phyloP scores from a whole-genome alignment of 1,139 yeast genomes.

The Geotrichum candidum region DNA sequence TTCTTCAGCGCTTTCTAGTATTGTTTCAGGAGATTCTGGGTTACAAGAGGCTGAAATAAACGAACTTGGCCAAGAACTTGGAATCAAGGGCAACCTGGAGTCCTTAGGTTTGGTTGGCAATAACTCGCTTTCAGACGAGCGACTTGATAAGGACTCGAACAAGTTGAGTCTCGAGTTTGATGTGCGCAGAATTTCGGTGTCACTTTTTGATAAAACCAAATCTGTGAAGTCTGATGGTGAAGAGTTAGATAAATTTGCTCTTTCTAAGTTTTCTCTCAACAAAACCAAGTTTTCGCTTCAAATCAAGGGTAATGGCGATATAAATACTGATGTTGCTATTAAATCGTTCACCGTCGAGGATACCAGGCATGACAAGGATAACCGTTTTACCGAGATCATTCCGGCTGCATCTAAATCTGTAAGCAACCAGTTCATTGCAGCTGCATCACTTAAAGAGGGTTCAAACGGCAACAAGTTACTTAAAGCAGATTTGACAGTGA shows the following conservation, averaged over 20 bases:
- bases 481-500: slow-evolving; percentile 58
- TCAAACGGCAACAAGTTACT: slow-evolving; percentile 33
- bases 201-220: slow-evolving; percentile 55
- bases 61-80: slow-evolving; percentile 32
- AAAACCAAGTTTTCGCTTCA: slow-evolving; percentile 48
- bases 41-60: slow-evolving; percentile 61
- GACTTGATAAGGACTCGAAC: slow-evolving; percentile 18
- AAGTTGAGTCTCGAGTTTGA: slow-evolving; percentile 45
- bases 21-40: slow-evolving; percentile 43
- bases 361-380: slow-evolving; percentile 54
- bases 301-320: slow-evolving; percentile 51
- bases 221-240: slow-evolving; percentile 30
- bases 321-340: slow-evolving; percentile 54
- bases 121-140: background rate
- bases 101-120: slow-evolving; percentile 8
- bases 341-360: slow-evolving; percentile 75
- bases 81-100: slow-evolving; percentile 14
- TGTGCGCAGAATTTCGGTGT: slow-evolving; percentile 58
- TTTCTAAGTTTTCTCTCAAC: slow-evolving; percentile 62
- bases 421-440: slow-evolving; percentile 65
- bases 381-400: slow-evolving; percentile 70
- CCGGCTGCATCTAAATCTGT: slow-evolving; percentile 58
- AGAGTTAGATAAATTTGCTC: slow-evolving; percentile 37
- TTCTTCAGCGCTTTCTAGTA: slow-evolving; percentile 51
- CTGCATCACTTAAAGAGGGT: slow-evolving; percentile 28